Conservation (phyloP, 352 stramenopile species). For the Globisporangium megalacanthum region DNA sequence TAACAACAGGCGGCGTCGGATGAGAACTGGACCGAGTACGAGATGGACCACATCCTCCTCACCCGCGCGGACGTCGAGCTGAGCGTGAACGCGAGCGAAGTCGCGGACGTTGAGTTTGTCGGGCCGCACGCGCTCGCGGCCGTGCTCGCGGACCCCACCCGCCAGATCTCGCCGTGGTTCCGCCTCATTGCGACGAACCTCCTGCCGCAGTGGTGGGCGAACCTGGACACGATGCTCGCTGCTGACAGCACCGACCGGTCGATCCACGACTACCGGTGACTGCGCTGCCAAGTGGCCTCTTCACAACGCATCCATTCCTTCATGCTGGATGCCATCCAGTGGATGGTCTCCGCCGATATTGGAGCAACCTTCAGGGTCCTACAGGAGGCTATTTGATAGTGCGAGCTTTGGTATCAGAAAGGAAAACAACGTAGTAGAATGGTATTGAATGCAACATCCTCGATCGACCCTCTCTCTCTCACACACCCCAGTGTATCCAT, state of each 20-base stretch:
- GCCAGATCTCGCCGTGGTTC: constrained; percentile 83
- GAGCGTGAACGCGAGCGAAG: constrained; percentile 92
- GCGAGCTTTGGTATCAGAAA: no score
- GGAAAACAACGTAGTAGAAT: no score
- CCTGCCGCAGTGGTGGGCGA: constrained; percentile 68
- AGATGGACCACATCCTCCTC: constrained; percentile 98
- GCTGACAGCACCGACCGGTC: constrained; percentile 42
- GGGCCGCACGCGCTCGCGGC: constrained; percentile 42
- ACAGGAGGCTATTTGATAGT: no score
- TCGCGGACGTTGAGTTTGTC: constrained; percentile 89
- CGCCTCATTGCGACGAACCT: constrained; percentile 63
- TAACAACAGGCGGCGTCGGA: constrained; percentile 51
- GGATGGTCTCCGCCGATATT: no score
- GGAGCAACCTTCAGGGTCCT: no score
- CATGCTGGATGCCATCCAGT: no score
- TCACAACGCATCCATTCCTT: no score
- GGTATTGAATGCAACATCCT: no score
- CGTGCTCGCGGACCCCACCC: constrained; percentile 49
- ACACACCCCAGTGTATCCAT: no score
- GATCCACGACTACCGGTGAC: constrained; percentile 59
- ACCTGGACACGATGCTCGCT: constrained; percentile 52
- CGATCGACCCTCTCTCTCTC: no score
- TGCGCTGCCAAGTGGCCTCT: background rate
- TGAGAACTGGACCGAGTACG: constrained; percentile 95
- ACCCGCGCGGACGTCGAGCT: constrained; percentile 77